These are phyloP conservation scores for Tuber umbilicatum DNA, from an alignment of 495 filamentous ascomycete species.

Conservation along the genomic window DNA sequence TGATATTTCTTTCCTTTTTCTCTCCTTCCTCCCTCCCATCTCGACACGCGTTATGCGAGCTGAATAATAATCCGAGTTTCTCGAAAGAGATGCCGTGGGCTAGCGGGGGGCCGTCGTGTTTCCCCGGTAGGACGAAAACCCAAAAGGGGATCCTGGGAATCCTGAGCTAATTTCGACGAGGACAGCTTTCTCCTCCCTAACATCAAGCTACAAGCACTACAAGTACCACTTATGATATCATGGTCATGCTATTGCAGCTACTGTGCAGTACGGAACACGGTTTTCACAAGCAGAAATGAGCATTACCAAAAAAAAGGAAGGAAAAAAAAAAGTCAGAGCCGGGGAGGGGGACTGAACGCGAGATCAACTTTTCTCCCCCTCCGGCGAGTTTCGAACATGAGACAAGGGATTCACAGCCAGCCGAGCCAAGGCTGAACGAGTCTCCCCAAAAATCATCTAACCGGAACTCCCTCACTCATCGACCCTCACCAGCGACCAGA, in stretches of 20 bases:
- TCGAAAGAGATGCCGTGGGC: background rate
- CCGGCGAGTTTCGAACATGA: conserved; percentile 4
- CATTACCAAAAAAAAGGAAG: background rate
- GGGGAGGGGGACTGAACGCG: background rate
- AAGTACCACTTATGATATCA: background rate
- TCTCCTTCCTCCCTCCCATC: background rate
- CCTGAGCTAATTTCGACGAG: background rate
- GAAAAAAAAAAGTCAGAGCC: background rate
- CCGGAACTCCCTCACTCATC: background rate
- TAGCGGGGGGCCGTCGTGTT: background rate
- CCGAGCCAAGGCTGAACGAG: background rate
- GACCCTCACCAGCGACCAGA: background rate
- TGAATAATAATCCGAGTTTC: conserved; percentile 3
- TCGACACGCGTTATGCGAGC: background rate
- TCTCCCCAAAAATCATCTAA: background rate
- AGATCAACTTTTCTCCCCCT: background rate
- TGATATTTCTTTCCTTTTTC: background rate
- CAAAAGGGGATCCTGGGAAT: background rate
- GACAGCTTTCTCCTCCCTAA: background rate
- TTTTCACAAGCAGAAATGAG: background rate
- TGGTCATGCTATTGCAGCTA: background rate
- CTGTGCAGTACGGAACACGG: background rate
- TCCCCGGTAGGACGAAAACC: background rate
- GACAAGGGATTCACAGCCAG: background rate
- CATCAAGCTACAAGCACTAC: background rate